Base-by-base conservation (phyloP, 2,329 filamentous ascomycete species). In the Pseudopithomyces chartarum region DNA sequence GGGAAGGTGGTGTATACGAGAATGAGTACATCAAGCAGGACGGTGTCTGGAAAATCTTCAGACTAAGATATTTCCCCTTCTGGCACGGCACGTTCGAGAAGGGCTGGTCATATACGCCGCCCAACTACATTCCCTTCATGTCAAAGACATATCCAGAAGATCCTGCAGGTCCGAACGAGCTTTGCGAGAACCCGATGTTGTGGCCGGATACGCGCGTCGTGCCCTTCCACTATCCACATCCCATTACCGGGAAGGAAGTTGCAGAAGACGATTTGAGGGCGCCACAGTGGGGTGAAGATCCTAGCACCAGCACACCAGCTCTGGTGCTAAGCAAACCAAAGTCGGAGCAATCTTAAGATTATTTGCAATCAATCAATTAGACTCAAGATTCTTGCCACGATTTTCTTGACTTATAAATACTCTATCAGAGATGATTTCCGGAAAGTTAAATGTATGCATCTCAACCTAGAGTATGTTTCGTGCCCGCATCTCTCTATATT, bases 1-100 rank as follows among this genome's bases (percentile, higher is more conserved):
- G 82, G 80, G 83, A 85, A 67, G 82, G 83, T 42, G 83, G 83
- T 2, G 69, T 85, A 34, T 85, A 85, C 69, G 82, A 85, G 70
- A 85, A 85, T 64, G 82, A 85, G 66, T 85, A 84, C 67, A 80
- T 85, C 71, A 84, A 84, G 69, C 82, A 85, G 62, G 69, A 80
- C 57, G 82, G 81, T 4, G 73, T 78, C 5, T 85, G 83, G 83
- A 83, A 82, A 70, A 77, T 85, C 22, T 81, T 82, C 68, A 75
- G 80, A 33, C 78, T 84, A 58, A 79, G 81, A 40, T 85, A 85
- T 68, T 84, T 84, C 63, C 82, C 83, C 1, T 85, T 85, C 70
- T 85, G 83, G 83, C 83, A 85, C 47, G 70, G 66, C 13, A 78
- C 81, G 26, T 80, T 82, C 55, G 81, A 82, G 68, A 78, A 78